phyloP scores from a whole-genome alignment of 2,329 filamentous ascomycete genomes.

The Blumeriella jaapii region DNA sequence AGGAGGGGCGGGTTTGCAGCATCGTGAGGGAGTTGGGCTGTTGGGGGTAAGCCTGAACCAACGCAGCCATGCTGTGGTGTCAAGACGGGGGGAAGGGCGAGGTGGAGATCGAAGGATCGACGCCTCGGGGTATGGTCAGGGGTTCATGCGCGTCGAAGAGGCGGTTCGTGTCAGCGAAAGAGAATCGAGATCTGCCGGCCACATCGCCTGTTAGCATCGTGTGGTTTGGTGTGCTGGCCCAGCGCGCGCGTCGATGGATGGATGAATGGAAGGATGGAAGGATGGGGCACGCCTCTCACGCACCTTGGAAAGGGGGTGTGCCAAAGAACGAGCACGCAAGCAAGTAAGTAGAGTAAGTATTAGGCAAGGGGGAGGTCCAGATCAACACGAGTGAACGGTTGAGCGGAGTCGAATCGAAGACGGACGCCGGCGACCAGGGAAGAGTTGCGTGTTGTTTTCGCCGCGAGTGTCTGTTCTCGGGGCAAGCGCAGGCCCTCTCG shows the following conservation, averaged over 20 bases:
- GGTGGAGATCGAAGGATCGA: conserved; percentile 19
- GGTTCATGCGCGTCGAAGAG: conserved; percentile 10
- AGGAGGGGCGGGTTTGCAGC: conserved; percentile 61
- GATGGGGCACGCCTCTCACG: conserved; percentile 16
- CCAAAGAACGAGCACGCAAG: conserved; percentile 22
- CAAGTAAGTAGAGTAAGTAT: no score
- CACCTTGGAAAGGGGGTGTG: conserved; percentile 22
- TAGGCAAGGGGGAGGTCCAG: conserved; percentile 23
- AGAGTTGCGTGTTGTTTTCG: conserved; percentile 22
- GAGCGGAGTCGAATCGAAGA: conserved; percentile 29
- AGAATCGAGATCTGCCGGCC: no score
- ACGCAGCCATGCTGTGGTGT: conserved; percentile 60
- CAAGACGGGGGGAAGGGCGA: conserved; percentile 3
- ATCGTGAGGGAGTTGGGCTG: conserved; percentile 63
- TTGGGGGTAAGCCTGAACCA: conserved; percentile 72
- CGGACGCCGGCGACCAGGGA: conserved; percentile 47
- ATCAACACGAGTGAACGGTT: conserved; percentile 29
- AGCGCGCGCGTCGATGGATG: conserved; percentile 10
- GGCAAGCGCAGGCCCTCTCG: no score
- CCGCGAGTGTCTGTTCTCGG: no score
- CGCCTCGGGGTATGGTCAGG: conserved; percentile 12
- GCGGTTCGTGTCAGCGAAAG: no score
- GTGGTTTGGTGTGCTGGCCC: background rate
- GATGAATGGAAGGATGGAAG: conserved; percentile 9
- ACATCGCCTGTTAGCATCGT: background rate